phyloP scores from a whole-genome alignment of 1,139 yeast genomes.

The Saccharomycopsis phalli region DNA sequence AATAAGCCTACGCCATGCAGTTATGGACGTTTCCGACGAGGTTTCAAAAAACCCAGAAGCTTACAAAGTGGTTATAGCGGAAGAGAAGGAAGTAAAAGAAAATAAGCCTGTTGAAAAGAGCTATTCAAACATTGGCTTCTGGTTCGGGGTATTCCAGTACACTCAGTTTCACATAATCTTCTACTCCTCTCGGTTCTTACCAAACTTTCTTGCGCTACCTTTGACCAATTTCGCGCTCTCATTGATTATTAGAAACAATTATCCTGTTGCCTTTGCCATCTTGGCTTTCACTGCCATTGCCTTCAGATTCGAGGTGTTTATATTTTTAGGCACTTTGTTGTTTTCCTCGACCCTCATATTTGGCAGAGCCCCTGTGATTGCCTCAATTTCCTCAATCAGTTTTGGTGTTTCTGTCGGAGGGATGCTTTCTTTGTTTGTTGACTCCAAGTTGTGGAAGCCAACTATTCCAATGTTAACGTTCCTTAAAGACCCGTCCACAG shows the following conservation, averaged over 20 bases:
- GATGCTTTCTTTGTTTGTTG: constrained; percentile 42
- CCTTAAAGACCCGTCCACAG: constrained; percentile 10
- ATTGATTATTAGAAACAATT: constrained; percentile 42
- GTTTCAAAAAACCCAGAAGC: constrained; percentile 7
- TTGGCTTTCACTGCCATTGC: constrained; percentile 58
- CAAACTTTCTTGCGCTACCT: constrained; percentile 81
- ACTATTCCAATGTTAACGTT: constrained; percentile 22
- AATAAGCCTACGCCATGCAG: constrained; percentile 20
- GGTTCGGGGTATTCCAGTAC: constrained; percentile 51
- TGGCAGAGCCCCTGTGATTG: constrained; percentile 36
- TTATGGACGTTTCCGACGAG: constrained; percentile 4
- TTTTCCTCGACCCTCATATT: constrained; percentile 30
- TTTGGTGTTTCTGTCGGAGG: constrained; percentile 53
- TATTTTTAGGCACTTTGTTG: constrained; percentile 47
- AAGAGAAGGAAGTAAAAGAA: constrained; percentile 4
- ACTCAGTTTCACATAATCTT: constrained; percentile 74
- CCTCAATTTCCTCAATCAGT: constrained; percentile 33
- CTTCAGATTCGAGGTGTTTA: constrained; percentile 65
- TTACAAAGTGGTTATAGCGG: neutral
- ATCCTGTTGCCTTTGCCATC: constrained; percentile 43
- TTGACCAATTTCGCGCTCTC: constrained; percentile 50
- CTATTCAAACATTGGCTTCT: constrained; percentile 32
- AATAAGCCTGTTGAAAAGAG: constrained; percentile 3
- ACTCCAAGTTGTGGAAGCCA: constrained; percentile 68
- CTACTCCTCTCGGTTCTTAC: constrained; percentile 74